A percentile compares a stretch with the other conserved stretches of the same genome.
These are phyloP conservation scores for Jatropha podagrica DNA, from an alignment of 441 rosid species.

Conservation along the genomic window DNA sequence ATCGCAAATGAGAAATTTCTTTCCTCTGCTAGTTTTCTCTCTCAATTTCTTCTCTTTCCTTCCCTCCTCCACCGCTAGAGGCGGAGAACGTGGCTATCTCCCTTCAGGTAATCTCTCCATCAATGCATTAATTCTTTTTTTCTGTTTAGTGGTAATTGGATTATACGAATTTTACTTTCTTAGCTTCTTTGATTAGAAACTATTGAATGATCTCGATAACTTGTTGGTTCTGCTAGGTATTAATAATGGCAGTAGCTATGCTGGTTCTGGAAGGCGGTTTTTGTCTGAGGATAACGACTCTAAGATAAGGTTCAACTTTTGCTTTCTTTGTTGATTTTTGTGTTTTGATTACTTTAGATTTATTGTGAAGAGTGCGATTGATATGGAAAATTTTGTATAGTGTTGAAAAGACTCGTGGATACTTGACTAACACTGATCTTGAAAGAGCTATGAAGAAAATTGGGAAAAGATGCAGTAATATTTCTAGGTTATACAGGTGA, in stretches of 20 bases:
- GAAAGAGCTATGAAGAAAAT: constrained; percentile 76
- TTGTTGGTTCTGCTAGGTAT: constrained; percentile 24
- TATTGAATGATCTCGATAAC: not conserved
- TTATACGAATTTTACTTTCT: not conserved
- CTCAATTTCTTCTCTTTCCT: constrained; percentile 25
- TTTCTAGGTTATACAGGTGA: constrained; percentile 90
- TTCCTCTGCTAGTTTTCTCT: constrained; percentile 18
- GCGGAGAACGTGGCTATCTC: constrained; percentile 34
- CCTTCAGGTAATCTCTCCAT: constrained; percentile 31
- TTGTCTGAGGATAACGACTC: constrained; percentile 27
- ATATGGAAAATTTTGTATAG: constrained; percentile 30
- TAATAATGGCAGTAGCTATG: constrained; percentile 26
- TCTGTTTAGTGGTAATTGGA: not conserved
- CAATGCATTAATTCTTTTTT: not conserved
- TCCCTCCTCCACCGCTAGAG: constrained; percentile 39
- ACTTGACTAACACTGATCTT: constrained; percentile 74
- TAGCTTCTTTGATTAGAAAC: not conserved
- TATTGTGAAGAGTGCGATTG: not conserved
- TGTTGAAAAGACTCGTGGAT: constrained; percentile 56
- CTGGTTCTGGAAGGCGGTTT: constrained; percentile 36
- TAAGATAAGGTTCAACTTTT: constrained; percentile 34
- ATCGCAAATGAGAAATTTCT: constrained; percentile 4
- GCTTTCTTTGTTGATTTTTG: too few relatives aligned
- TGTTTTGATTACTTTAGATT: not conserved
- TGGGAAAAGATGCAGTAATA: constrained; percentile 65